A percentile compares a stretch with the other conserved stretches of the same genome.
Conservation (phyloP, 768 basidiomycete species). For the Naganishia friedmannii region DNA sequence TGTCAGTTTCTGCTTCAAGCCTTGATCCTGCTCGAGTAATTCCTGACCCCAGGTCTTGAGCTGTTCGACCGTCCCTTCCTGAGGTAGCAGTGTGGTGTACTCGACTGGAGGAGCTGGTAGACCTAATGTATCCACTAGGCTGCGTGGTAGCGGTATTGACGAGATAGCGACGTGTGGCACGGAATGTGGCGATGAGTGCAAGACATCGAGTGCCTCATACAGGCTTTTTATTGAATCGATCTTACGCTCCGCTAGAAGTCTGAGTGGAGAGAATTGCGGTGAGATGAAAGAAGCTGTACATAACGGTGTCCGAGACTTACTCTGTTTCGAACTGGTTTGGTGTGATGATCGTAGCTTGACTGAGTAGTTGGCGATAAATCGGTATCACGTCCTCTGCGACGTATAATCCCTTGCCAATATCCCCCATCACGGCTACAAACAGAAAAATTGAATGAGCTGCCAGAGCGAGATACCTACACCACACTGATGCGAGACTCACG, state of each 20-base stretch:
- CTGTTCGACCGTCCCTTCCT: conserved; percentile 23
- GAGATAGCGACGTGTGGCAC: conserved; percentile 89
- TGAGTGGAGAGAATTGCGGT: conserved; percentile 48
- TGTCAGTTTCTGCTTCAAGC: conserved; percentile 14
- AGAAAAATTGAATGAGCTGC: neutral
- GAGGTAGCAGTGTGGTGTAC: conserved; percentile 36
- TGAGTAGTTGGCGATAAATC: conserved; percentile 68
- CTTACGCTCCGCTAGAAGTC: conserved; percentile 69
- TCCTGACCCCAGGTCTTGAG: conserved; percentile 38
- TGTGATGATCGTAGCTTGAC: conserved; percentile 82
- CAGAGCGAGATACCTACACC: neutral
- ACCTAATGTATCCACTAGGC: conserved; percentile 58
- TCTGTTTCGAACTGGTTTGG: conserved; percentile 99
- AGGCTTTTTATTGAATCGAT: conserved; percentile 69
- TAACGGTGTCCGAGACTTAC: conserved; percentile 56
- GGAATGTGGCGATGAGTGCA: conserved; percentile 67
- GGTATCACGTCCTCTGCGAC: conserved; percentile 83
- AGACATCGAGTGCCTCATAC: conserved; percentile 63
- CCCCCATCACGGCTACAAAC: conserved; percentile 84
- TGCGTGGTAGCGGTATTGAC: conserved; percentile 70
- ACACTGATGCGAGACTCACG: conserved; percentile 60
- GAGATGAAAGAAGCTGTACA: conserved; percentile 60
- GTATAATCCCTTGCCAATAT: conserved; percentile 75
- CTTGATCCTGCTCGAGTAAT: conserved; percentile 22
- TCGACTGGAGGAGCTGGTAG: conserved; percentile 39